A percentile compares a stretch with the other conserved stretches of the same genome.
These are phyloP conservation scores for Podospora sp. DNA, from an alignment of 495 filamentous ascomycete genomes.

Conservation along the genomic window DNA sequence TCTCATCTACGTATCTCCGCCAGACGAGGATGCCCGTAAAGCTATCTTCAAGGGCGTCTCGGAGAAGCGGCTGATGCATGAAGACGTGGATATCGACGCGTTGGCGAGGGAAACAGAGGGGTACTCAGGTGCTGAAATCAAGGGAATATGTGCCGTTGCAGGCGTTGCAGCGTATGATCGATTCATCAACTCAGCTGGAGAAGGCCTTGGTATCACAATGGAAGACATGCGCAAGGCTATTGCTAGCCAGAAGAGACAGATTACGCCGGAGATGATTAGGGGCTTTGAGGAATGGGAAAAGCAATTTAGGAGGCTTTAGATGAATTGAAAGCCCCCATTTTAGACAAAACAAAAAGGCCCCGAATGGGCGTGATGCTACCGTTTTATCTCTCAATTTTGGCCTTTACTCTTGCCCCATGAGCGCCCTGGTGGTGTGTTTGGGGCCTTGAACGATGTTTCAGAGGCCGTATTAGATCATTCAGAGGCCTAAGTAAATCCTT, in stretches of 20 bases:
- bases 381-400: too few relatives aligned
- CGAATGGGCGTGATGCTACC: too few relatives aligned
- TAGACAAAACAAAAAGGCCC: too few relatives aligned
- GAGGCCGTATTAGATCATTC: too few relatives aligned
- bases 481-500: too few relatives aligned
- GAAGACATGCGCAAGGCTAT: conserved; percentile 68
- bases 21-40: conserved; percentile 70
- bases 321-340: too few relatives aligned
- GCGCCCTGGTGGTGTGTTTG: too few relatives aligned
- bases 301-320: conserved; percentile 37
- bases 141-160: conserved; percentile 65
- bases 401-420: too few relatives aligned
- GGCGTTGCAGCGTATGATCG: conserved; percentile 50
- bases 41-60: conserved; percentile 72
- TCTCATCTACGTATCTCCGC: conserved; percentile 87
- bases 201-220: conserved; percentile 49
- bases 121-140: conserved; percentile 87
- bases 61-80: conserved; percentile 59
- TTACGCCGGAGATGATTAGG: conserved; percentile 64
- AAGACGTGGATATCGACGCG: conserved; percentile 64
- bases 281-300: conserved; percentile 69
- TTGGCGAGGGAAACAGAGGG: conserved; percentile 76
- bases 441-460: too few relatives aligned
- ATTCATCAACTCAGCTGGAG: conserved; percentile 14
- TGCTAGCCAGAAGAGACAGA: conserved; percentile 63